Evolutionary conservation across 495 filamentous ascomycete genomes (phyloP).

Genomic region (Sordaria brevicollis): DNA sequence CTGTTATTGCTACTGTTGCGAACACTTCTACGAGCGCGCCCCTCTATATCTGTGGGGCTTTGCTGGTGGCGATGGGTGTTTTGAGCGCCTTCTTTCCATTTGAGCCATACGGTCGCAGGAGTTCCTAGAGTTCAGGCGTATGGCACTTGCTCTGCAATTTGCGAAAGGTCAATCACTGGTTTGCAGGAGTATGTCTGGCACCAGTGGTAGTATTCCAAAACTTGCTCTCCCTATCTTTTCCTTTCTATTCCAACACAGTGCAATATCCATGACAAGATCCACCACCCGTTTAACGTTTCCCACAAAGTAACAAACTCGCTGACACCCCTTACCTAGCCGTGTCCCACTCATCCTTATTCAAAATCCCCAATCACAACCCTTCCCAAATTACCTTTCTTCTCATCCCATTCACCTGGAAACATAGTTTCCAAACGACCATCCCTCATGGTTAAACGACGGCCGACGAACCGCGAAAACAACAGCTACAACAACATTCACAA

Average conservation of each 20-base stretch:
- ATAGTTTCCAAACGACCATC: too few relatives aligned
- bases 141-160: not conserved
- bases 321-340: too few relatives aligned
- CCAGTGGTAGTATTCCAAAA: not conserved
- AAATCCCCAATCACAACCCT: too few relatives aligned
- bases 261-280: not conserved
- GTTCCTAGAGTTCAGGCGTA: conserved; percentile 32
- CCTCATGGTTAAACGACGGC: too few relatives aligned
- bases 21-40: conserved; percentile 51
- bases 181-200: not conserved
- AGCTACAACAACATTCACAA: too few relatives aligned
- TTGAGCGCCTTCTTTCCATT: conserved; percentile 55
- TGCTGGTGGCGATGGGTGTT: conserved; percentile 55
- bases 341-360: too few relatives aligned
- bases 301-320: not conserved
- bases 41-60: conserved; percentile 57
- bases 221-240: not conserved
- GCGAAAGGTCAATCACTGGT: not conserved
- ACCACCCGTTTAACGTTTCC: too few relatives aligned
- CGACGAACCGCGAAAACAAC: too few relatives aligned
- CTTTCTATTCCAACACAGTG: not conserved
- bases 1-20: conserved; percentile 50
- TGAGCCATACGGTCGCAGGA: conserved; percentile 59
- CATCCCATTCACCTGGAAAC: too few relatives aligned
- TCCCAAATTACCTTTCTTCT: too few relatives aligned